phyloP scores from a whole-genome alignment of 495 filamentous ascomycete species.

The Penicillium macrosclerotiorum region DNA sequence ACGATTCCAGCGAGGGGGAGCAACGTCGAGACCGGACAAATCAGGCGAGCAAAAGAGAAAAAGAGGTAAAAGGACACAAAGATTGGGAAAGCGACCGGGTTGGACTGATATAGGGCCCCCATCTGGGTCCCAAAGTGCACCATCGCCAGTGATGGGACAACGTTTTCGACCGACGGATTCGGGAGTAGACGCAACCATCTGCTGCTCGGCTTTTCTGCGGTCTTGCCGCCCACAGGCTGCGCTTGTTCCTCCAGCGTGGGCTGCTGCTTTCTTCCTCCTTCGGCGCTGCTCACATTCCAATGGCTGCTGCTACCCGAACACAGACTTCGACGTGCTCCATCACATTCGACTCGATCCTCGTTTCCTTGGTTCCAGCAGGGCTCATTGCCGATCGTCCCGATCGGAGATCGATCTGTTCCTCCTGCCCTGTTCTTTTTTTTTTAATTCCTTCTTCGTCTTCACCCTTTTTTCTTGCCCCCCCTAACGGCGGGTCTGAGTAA shows the following conservation, averaged over 20 bases:
- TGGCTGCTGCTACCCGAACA: constrained; percentile 19
- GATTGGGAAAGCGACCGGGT: constrained; percentile 28
- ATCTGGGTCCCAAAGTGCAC: too few relatives aligned
- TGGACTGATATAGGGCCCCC: constrained; percentile 30
- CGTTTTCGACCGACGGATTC: constrained; percentile 28
- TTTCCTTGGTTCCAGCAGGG: too few relatives aligned
- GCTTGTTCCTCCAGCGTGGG: too few relatives aligned
- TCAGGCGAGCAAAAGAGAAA: constrained; percentile 10
- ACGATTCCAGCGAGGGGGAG: not conserved
- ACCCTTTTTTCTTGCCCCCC: not conserved
- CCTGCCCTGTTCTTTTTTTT: not conserved
- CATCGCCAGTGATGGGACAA: too few relatives aligned
- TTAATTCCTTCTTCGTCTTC: too few relatives aligned
- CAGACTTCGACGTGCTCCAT: constrained; percentile 9
- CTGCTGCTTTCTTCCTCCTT: too few relatives aligned
- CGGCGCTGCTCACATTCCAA: constrained; percentile 25
- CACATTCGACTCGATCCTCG: constrained; percentile 3
- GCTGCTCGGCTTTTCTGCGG: too few relatives aligned
- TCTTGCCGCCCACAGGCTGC: too few relatives aligned
- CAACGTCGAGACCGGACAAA: too few relatives aligned
- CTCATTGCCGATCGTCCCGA: constrained; percentile 3
- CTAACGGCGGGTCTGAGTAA: too few relatives aligned
- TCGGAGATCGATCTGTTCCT: too few relatives aligned
- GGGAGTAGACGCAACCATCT: constrained; percentile 27
- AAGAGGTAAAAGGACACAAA: constrained; percentile 11